Evolutionary conservation across 331 rosid species (phyloP), one percentile per base, ranked within the genome.

Genomic region (Stylosanthes scabra): DNA sequence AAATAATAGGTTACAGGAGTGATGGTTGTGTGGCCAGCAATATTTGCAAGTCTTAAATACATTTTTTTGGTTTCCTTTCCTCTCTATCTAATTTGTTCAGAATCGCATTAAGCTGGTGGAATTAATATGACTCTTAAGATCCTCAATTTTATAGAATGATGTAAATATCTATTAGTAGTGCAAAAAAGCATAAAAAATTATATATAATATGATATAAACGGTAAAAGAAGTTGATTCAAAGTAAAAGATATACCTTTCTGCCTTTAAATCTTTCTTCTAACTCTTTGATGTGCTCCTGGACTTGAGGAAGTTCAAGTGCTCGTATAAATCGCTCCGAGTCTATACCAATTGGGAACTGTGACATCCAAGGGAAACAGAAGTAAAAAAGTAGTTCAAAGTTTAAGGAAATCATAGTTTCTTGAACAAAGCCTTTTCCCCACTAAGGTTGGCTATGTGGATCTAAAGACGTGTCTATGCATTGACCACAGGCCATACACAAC

Each of bases 271-370:
- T 83, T 69, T 90, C 94, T 73, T 88, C 83, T 28, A 92, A 80
- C 46, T 92, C 92, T 82, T 65, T 88, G 14, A 92, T 80, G 83
- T 85, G 89, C 0, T 49, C 81, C 78, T 85, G 84, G 67, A 92
- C 96, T 51, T 16, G 42, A 72, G 74, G 47, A 62, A 59, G 62
- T 12, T 92, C 90, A 66, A 92, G 93, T 16, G 94, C 97, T 49
- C 84, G 86, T 50, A 69, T 90, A 81, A 92, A 92, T 63, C 97
- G 87, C 0, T 85, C 87, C 5, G 96, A 90, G 77, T 92, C 97
- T 76, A 92, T 92, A 34, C 97, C 97, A 82, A 92, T 92, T 13
- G 97, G 97, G 80, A 90, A 92, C 97, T 92, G 82, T 92, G 82
- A 69, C 79, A 66, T 63, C 72, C 78, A 84, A 74, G 44, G 59